A percentile compares a stretch with the other conserved stretches of the same genome.
Evolutionary conservation across 2,329 filamentous ascomycete species (phyloP).

Genomic region (Chaetomiaceae sp.): DNA sequence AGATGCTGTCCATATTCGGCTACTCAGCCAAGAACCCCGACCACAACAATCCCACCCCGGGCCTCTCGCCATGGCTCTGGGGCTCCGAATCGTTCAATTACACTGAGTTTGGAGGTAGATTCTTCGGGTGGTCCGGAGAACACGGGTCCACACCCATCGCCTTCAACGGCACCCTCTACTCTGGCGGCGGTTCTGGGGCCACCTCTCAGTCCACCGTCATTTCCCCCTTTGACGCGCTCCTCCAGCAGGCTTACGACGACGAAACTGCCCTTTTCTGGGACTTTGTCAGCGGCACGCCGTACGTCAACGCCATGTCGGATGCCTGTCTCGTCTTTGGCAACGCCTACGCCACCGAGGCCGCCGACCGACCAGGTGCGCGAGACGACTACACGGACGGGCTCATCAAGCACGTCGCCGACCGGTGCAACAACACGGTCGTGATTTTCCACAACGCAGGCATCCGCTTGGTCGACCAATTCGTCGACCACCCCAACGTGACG

Average conservation of each 20-base stretch:
- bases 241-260: conserved; percentile 49
- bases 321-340: conserved; percentile 67
- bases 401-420: conserved; percentile 52
- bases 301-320: conserved; percentile 49
- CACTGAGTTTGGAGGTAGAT: conserved; percentile 31
- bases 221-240: conserved; percentile 53
- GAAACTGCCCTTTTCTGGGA: conserved; percentile 58
- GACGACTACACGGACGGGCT: conserved; percentile 63
- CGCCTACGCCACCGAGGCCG: conserved; percentile 68
- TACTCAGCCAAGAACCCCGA: conserved; percentile 53
- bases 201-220: conserved; percentile 39
- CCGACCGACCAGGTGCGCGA: conserved; percentile 54
- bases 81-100: conserved; percentile 38
- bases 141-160: conserved; percentile 30
- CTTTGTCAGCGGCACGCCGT: conserved; percentile 44
- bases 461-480: conserved; percentile 56
- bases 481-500: conserved; percentile 61
- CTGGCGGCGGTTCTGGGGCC: conserved; percentile 44
- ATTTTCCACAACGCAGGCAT: conserved; percentile 61
- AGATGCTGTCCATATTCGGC: conserved; percentile 55
- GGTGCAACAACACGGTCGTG: conserved; percentile 60
- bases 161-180: conserved; percentile 42
- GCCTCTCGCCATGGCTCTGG: conserved; percentile 36
- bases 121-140: conserved; percentile 26
- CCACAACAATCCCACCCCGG: conserved; percentile 37